phyloP scores from a whole-genome alignment of 1,139 yeast species.

The Taiozyma onychis region DNA sequence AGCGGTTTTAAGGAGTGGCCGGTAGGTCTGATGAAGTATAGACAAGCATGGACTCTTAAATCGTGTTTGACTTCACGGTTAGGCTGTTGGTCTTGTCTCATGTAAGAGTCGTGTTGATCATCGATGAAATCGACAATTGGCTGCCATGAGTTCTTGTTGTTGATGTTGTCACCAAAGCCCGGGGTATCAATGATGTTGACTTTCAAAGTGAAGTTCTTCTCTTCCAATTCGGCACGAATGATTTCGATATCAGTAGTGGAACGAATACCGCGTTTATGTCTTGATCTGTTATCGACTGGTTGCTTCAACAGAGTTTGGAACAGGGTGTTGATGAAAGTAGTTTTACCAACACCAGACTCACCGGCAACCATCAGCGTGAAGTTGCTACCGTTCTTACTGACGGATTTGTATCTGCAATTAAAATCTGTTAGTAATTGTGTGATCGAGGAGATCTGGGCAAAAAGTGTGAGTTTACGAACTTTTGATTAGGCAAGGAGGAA shows the following conservation, averaged over 20 bases:
- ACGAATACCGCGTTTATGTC: constrained; percentile 69
- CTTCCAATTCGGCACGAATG: constrained; percentile 87
- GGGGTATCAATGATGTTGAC: constrained; percentile 94
- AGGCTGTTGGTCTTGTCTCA: constrained; percentile 98
- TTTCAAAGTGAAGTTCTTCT: constrained; percentile 80
- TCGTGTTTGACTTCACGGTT: constrained; percentile 64
- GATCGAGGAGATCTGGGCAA: not conserved
- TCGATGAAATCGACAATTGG: constrained; percentile 91
- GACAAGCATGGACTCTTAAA: constrained; percentile 90
- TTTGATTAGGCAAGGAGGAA: constrained; percentile 87
- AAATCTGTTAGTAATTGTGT: not conserved
- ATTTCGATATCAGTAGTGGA: constrained; percentile 91
- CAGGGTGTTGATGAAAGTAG: constrained; percentile 89
- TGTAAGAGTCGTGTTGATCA: constrained; percentile 91
- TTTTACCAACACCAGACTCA: constrained; percentile 90
- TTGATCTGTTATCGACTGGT: constrained; percentile 56
- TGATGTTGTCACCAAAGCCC: constrained; percentile 95
- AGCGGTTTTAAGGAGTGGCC: constrained; percentile 93
- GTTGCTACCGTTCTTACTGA: constrained; percentile 82
- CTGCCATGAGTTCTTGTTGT: constrained; percentile 90
- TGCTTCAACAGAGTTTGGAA: constrained; percentile 57
- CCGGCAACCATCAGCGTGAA: constrained; percentile 96
- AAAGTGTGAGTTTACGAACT: constrained; percentile 40
- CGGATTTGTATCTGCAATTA: constrained; percentile 64
- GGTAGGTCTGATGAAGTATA: constrained; percentile 92